A percentile compares a stretch with the other conserved stretches of the same genome.
Evolutionary conservation across 2,329 filamentous ascomycete genomes (phyloP).

Genomic region (Aspergillus fumigatus): DNA sequence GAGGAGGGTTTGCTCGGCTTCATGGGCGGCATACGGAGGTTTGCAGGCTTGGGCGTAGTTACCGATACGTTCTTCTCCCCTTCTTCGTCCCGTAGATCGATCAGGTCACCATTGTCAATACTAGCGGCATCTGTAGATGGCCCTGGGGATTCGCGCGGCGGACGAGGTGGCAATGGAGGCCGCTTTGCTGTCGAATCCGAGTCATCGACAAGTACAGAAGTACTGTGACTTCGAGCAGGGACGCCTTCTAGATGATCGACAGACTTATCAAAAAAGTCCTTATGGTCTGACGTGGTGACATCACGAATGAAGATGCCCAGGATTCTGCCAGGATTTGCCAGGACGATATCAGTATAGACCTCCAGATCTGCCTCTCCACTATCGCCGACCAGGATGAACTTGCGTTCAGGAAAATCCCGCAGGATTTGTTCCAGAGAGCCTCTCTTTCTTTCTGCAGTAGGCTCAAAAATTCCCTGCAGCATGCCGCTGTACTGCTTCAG

Average conservation of each 20-base stretch:
- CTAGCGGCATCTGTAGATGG: conserved; percentile 17
- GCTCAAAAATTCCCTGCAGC: conserved; percentile 97
- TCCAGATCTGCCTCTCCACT: conserved; percentile 96
- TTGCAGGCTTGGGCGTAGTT: conserved; percentile 14
- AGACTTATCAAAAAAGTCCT: conserved; percentile 73
- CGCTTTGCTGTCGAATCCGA: conserved; percentile 27
- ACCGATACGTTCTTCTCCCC: conserved; percentile 8
- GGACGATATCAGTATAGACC: conserved; percentile 89
- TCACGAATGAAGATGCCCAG: conserved; percentile 90
- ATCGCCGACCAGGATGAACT: conserved; percentile 88
- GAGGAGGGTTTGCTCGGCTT: conserved; percentile 44
- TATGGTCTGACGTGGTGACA: conserved; percentile 73
- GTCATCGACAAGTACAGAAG: conserved; percentile 21
- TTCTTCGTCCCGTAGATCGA: conserved; percentile 38
- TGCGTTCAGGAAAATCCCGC: conserved; percentile 81
- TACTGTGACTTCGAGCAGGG: conserved; percentile 21
- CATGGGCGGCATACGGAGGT: conserved; percentile 30
- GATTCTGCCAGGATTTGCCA: conserved; percentile 77
- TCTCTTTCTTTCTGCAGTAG: conserved; percentile 91
- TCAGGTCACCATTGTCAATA: conserved; percentile 31
- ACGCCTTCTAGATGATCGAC: conserved; percentile 31
- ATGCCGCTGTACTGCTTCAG: conserved; percentile 95
- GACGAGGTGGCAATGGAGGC: conserved; percentile 39
- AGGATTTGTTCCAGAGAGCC: conserved; percentile 80
- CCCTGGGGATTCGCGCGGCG: conserved; percentile 17